phyloP scores from a whole-genome alignment of 257 asterid species.

The Nicotiana attenuata region DNA sequence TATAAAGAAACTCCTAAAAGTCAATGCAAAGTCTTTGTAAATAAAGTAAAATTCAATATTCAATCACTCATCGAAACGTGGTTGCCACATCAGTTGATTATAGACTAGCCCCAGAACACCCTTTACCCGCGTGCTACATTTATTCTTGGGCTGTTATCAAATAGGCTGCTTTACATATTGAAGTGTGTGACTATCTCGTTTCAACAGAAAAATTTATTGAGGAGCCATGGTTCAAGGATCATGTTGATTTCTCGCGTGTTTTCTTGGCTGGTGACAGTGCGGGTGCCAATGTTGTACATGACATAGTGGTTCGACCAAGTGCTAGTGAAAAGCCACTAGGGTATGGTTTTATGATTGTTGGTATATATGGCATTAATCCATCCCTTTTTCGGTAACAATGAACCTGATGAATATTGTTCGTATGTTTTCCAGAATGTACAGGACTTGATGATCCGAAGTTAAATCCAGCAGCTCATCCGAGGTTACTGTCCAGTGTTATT shows the following conservation, averaged over 20 bases:
- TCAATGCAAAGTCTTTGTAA: too few relatives aligned
- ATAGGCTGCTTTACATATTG: constrained; percentile 42
- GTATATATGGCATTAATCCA: constrained; percentile 51
- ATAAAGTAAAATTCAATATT: too few relatives aligned
- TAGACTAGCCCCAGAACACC: constrained; percentile 62
- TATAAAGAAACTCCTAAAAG: too few relatives aligned
- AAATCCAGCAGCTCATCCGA: constrained; percentile 53
- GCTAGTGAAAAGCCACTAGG: background rate
- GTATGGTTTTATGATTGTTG: constrained; percentile 23
- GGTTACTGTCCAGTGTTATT: constrained; percentile 35
- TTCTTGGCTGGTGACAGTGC: constrained; percentile 77
- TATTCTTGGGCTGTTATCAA: constrained; percentile 46
- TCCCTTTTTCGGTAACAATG: constrained; percentile 51
- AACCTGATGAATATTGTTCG: constrained; percentile 34
- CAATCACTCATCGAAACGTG: too few relatives aligned
- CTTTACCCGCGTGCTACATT: constrained; percentile 62
- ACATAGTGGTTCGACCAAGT: constrained; percentile 32
- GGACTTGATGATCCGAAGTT: constrained; percentile 54
- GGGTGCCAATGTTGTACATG: constrained; percentile 63
- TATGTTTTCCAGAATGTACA: constrained; percentile 3
- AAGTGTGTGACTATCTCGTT: constrained; percentile 15
- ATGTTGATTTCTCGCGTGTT: constrained; percentile 44
- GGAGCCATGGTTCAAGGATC: constrained; percentile 51
- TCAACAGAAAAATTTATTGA: background rate
- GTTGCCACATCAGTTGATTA: constrained; percentile 60